Evolutionary conservation across 139 green algal genomes (phyloP).

Genomic region (Yamagishiella unicocca): DNA sequence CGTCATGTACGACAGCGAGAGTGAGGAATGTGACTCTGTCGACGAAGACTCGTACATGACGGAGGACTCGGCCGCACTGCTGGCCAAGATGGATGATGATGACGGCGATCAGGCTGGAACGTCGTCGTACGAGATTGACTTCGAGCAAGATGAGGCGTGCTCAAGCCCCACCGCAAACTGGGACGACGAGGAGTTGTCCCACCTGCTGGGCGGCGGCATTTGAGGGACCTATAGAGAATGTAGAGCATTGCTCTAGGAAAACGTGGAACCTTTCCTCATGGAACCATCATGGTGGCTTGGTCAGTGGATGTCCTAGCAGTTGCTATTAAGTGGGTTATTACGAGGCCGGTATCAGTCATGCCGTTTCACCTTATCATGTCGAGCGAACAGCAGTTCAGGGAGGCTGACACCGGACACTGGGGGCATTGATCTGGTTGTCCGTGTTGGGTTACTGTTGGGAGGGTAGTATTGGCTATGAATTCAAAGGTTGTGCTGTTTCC

Average conservation of each 20-base stretch:
- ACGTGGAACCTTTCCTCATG: too few relatives aligned
- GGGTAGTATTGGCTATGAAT: too few relatives aligned
- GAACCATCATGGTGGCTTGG: too few relatives aligned
- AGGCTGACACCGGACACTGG: background rate
- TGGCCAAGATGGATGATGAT: slow-evolving; percentile 41
- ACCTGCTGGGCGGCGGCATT: background rate
- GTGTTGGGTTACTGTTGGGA: too few relatives aligned
- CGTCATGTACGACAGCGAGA: slow-evolving; percentile 9
- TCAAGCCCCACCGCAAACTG: background rate
- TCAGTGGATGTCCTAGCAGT: too few relatives aligned
- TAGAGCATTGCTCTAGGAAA: too few relatives aligned
- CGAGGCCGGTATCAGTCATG: too few relatives aligned
- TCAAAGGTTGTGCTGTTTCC: background rate
- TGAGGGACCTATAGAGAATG: too few relatives aligned
- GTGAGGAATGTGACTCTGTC: slow-evolving; percentile 28
- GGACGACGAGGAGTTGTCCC: background rate
- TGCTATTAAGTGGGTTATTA: too few relatives aligned
- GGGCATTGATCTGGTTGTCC: background rate
- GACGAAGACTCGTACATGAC: slow-evolving; percentile 36
- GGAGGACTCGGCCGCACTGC: slow-evolving; percentile 29
- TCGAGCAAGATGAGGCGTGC: slow-evolving; percentile 9
- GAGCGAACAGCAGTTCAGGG: background rate
- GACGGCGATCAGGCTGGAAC: background rate
- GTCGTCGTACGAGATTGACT: background rate
- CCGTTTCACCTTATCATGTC: too few relatives aligned